Evolutionary conservation across 176 grass and related monocot species (phyloP).

Genomic region (Thinopyrum elongatum): DNA sequence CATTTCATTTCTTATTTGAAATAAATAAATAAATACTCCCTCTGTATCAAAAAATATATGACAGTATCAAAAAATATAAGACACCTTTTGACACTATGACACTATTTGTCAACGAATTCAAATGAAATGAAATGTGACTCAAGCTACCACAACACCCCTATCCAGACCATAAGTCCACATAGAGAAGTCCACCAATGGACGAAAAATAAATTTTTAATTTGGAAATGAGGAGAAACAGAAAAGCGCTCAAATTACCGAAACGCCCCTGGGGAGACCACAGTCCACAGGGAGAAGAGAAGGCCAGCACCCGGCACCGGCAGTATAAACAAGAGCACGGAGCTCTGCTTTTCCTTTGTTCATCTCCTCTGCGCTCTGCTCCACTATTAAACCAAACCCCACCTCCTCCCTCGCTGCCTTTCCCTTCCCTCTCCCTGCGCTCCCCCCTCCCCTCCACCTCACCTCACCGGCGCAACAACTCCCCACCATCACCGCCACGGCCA

Average conservation of each 20-base stretch:
- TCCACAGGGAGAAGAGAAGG: not conserved
- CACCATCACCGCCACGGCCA: constrained; percentile 19
- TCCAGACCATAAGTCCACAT: no score
- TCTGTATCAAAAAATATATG: no score
- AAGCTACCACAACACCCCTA: no score
- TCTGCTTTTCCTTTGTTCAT: not conserved
- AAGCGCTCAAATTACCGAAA: not conserved
- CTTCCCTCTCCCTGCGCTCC: not conserved
- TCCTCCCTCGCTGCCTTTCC: constrained; percentile 29
- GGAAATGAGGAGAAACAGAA: not conserved
- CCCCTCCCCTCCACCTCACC: not conserved
- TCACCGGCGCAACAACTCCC: constrained; percentile 11
- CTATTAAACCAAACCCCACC: constrained; percentile 45
- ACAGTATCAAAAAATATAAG: no score
- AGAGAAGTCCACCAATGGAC: no score
- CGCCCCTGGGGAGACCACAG: not conserved
- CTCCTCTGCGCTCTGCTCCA: not conserved
- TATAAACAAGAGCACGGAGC: not conserved
- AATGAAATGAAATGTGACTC: no score
- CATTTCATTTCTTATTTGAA: no score
- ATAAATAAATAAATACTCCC: no score
- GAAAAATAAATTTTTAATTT: not conserved
- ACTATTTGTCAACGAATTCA: no score
- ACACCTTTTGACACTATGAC: no score
- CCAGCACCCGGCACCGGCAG: not conserved